These are phyloP conservation scores for Saturnispora hagleri DNA, from an alignment of 805 yeast species.

Conservation along the genomic window DNA sequence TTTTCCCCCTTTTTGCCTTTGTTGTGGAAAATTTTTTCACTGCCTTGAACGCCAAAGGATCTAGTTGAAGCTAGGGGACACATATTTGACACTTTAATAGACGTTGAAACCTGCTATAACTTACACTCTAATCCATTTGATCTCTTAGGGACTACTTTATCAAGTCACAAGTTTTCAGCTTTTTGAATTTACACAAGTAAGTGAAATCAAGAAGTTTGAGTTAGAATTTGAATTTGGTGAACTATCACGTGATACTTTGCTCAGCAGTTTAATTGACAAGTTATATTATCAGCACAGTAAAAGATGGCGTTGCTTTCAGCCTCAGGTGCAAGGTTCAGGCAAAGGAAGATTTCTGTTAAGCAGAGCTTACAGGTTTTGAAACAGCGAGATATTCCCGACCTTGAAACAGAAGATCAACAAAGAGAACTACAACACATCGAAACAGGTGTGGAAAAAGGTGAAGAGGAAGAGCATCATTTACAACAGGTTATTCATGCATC, in stretches of 20 bases:
- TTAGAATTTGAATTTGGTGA: too few species aligned
- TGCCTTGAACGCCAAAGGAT: background rate
- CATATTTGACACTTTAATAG: background rate
- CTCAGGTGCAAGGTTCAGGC: constrained; percentile 74
- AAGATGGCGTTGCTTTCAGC: constrained; percentile 28
- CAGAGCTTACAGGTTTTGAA: constrained; percentile 70
- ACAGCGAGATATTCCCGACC: constrained; percentile 72
- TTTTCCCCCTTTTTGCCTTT: background rate
- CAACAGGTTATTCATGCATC: constrained; percentile 84
- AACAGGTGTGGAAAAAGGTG: constrained; percentile 96
- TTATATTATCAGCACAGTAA: background rate
- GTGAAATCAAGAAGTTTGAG: background rate
- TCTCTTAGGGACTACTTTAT: too few species aligned
- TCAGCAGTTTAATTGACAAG: background rate
- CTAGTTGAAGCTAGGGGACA: background rate
- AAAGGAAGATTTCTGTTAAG: constrained; percentile 88
- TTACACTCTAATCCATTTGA: too few species aligned
- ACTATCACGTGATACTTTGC: constrained; percentile 4
- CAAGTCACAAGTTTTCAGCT: too few species aligned
- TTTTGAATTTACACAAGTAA: too few species aligned
- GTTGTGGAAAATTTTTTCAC: constrained; percentile 1
- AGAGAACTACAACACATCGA: constrained; percentile 85
- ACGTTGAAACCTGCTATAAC: background rate
- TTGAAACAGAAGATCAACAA: constrained; percentile 70
- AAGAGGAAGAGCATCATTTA: constrained; percentile 93